Evolutionary conservation across 345 rosid species (phyloP).

Genomic region (Raphanus raphanistrum): DNA sequence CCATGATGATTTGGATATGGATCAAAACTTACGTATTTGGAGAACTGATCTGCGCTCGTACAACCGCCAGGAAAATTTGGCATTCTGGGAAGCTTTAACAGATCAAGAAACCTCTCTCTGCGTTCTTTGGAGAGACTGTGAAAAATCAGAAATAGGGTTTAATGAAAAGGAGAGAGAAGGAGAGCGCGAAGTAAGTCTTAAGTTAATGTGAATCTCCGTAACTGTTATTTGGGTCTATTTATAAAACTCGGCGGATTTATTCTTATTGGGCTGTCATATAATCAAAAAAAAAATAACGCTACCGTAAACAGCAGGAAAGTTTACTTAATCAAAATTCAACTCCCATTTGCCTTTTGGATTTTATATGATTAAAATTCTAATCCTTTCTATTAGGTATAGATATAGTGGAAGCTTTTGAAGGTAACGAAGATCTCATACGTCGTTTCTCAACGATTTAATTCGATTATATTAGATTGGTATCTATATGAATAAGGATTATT

Average conservation of each 20-base stretch:
- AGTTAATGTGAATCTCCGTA: no score
- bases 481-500: no score
- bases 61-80: neutral
- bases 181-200: neutral
- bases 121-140: neutral
- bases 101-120: neutral
- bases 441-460: no score
- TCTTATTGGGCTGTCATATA: neutral
- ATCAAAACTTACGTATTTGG: neutral
- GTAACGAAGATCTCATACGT: no score
- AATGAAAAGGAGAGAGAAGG: neutral
- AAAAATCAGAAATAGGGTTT: neutral
- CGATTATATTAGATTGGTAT: no score
- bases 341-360: neutral
- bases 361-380: neutral
- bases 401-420: no score
- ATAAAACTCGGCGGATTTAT: neutral
- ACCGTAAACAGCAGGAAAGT: neutral
- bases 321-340: neutral
- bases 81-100: neutral
- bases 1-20: neutral
- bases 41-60: neutral
- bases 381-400: neutral
- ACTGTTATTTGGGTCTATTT: neutral
- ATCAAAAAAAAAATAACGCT: neutral